Percentiles rank a stretch among this genome's conserved stretches.
These are phyloP conservation scores for Nigrograna mackinnonii DNA, from an alignment of 2,329 filamentous ascomycete species.

Conservation along the genomic window DNA sequence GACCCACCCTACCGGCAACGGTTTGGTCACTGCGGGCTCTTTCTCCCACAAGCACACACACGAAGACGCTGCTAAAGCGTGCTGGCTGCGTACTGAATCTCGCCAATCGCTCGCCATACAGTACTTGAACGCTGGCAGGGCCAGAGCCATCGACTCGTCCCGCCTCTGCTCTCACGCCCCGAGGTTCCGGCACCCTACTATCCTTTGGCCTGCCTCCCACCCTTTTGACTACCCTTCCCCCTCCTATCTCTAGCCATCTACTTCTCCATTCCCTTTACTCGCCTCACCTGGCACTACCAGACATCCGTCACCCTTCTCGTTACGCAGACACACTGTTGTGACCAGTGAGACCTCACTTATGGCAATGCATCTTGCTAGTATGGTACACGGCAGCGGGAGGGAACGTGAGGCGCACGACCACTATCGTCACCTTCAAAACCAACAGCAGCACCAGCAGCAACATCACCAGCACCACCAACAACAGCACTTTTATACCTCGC, in stretches of 20 bases:
- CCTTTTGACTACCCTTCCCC: slow-evolving; percentile 15
- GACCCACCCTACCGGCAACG: slow-evolving; percentile 42
- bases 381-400: slow-evolving; percentile 47
- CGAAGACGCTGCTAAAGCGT: slow-evolving; percentile 35
- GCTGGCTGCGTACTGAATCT: slow-evolving; percentile 35
- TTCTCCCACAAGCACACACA: slow-evolving; percentile 15
- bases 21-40: slow-evolving; percentile 35
- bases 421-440: slow-evolving; percentile 27
- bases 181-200: slow-evolving; percentile 34
- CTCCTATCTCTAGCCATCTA: slow-evolving; percentile 13
- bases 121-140: slow-evolving; percentile 40
- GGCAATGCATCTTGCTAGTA: slow-evolving; percentile 48
- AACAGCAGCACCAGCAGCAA: slow-evolving; percentile 26
- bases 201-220: slow-evolving; percentile 32
- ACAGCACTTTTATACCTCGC: slow-evolving; percentile 44
- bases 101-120: slow-evolving; percentile 31
- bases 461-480: slow-evolving; percentile 16
- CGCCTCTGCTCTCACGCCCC: slow-evolving; percentile 29
- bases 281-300: slow-evolving; percentile 5
- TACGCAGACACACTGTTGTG: slow-evolving; percentile 38
- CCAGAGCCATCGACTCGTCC: slow-evolving; percentile 23
- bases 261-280: slow-evolving; percentile 17
- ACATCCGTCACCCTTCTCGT: slow-evolving; percentile 16
- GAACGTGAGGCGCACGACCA: slow-evolving; percentile 39
- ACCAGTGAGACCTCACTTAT: slow-evolving; percentile 32